These are phyloP conservation scores for Lentinula sp. DNA, from an alignment of 768 basidiomycete genomes.

Conservation along the genomic window DNA sequence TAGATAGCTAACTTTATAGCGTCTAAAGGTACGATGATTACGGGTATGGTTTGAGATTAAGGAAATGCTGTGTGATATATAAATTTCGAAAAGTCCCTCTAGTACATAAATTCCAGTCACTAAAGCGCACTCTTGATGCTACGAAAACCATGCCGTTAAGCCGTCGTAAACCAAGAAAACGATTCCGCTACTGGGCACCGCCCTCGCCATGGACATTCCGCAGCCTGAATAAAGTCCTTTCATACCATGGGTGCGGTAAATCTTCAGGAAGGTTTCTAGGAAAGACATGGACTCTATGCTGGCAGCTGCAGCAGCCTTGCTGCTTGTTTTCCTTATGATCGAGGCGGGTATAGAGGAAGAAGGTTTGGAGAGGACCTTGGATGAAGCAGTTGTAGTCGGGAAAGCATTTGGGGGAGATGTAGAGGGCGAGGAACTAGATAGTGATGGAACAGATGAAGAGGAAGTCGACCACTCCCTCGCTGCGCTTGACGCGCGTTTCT, in stretches of 20 bases:
- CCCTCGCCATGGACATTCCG: slow-evolving; percentile 78
- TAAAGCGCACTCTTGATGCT: not conserved
- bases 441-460: not conserved
- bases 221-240: slow-evolving; percentile 82
- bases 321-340: slow-evolving; percentile 15
- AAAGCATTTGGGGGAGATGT: not conserved
- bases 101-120: no score
- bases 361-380: not conserved
- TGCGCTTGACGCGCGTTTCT: slow-evolving; percentile 1
- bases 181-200: slow-evolving; percentile 80
- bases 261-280: slow-evolving; percentile 52
- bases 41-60: not conserved
- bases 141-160: slow-evolving; percentile 22
- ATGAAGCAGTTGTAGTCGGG: not conserved
- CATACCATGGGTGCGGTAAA: slow-evolving; percentile 71
- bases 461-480: slow-evolving; percentile 9
- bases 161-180: slow-evolving; percentile 89
- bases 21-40: not conserved
- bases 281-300: slow-evolving; percentile 29
- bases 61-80: not conserved
- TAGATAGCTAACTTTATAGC: not conserved
- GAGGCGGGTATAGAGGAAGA: slow-evolving; percentile 9
- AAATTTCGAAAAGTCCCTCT: no score
- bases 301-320: not conserved
- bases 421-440: not conserved